Conservation (phyloP, 139 green algal species). For the Chlorella sp. region DNA sequence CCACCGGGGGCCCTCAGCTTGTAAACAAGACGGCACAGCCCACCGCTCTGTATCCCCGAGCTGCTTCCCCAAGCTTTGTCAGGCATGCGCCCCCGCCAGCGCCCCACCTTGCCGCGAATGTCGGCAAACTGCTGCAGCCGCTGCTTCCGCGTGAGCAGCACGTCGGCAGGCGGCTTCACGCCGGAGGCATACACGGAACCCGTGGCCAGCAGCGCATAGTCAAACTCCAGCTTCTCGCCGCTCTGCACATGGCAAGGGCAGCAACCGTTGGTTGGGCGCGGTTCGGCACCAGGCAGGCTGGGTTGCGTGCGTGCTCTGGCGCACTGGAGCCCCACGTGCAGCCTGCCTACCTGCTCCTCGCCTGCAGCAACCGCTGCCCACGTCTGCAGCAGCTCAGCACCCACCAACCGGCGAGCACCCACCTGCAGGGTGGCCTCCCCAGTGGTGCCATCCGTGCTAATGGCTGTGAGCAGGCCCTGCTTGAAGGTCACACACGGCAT, state of each 20-base stretch:
- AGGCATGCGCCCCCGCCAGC: too few species aligned
- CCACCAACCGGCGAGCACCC: neutral
- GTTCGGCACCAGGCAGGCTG: too few species aligned
- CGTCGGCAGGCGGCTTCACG: neutral
- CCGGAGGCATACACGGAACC: neutral
- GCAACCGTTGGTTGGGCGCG: neutral
- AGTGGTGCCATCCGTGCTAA: neutral
- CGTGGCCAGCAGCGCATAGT: conserved; percentile 6
- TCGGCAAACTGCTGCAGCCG: neutral
- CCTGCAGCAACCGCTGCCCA: too few species aligned
- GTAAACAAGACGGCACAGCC: too few species aligned
- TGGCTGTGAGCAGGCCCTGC: neutral
- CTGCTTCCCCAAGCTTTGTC: too few species aligned
- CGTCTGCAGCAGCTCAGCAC: too few species aligned
- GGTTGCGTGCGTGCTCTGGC: too few species aligned
- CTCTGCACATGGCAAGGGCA: neutral
- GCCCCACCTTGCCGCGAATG: neutral
- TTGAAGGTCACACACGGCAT: neutral
- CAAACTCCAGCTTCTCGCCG: neutral
- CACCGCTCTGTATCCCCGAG: too few species aligned
- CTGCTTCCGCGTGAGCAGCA: neutral
- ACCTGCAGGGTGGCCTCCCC: conserved; percentile 9
- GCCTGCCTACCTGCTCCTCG: too few species aligned
- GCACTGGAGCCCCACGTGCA: too few species aligned
- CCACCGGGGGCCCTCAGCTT: too few species aligned